Conservation (phyloP, 2,329 filamentous ascomycete genomes). For the Fusarium tjaetaba region DNA sequence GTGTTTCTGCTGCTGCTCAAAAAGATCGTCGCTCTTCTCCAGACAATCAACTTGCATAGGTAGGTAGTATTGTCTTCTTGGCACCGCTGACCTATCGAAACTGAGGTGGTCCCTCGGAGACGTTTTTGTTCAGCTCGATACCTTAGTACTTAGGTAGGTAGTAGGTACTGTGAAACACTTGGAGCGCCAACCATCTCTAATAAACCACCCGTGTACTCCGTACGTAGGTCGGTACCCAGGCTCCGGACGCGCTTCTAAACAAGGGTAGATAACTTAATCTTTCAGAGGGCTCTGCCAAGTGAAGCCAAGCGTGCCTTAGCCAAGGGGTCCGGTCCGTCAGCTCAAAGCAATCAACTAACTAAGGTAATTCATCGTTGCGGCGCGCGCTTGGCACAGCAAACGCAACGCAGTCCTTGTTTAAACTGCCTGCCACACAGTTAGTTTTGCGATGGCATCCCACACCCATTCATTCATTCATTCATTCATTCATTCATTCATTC, state of each 20-base stretch:
- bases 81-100: not conserved
- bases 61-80: not conserved
- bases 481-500: no score
- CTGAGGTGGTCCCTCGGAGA: not conserved
- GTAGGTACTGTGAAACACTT: not conserved
- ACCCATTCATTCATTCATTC: constrained; percentile 23
- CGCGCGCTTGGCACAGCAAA: constrained; percentile 28
- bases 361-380: constrained; percentile 11
- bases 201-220: not conserved
- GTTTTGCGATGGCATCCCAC: constrained; percentile 41
- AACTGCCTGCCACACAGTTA: constrained; percentile 31
- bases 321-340: constrained; percentile 29
- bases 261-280: constrained; percentile 21
- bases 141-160: not conserved
- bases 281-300: constrained; percentile 36
- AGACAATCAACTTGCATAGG: not conserved
- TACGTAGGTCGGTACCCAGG: constrained; percentile 11
- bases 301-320: constrained; percentile 18
- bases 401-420: constrained; percentile 33
- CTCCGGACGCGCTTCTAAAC: constrained; percentile 29
- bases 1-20: not conserved
- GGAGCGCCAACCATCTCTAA: not conserved
- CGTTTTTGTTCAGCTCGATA: not conserved
- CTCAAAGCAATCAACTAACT: constrained; percentile 17
- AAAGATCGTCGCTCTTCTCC: not conserved